Evolutionary conservation across 1,139 yeast genomes (phyloP).

Genomic region (Debaryomyces udenii): DNA sequence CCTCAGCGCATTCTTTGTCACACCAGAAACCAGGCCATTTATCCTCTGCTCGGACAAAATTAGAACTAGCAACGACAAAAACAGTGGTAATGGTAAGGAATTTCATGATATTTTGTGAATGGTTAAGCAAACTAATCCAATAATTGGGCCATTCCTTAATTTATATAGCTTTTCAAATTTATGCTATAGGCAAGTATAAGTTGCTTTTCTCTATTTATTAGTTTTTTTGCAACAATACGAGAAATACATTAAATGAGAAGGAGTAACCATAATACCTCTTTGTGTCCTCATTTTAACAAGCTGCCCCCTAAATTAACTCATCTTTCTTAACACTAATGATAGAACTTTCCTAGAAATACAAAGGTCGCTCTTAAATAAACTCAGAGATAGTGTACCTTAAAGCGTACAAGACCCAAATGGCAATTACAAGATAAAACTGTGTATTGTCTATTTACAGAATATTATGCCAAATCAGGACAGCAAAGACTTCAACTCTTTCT

Average conservation of each 20-base stretch:
- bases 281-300: too few relatives aligned
- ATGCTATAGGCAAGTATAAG: neutral
- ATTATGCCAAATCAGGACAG: constrained; percentile 5
- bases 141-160: neutral
- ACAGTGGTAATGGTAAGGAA: neutral
- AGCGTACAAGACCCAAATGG: too few relatives aligned
- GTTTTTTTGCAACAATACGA: neutral
- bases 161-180: neutral
- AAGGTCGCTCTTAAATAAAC: too few relatives aligned
- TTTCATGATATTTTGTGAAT: neutral
- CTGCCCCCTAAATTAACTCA: too few relatives aligned
- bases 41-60: neutral
- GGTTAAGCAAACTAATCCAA: neutral
- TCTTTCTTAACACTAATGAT: too few relatives aligned
- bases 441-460: constrained; percentile 7
- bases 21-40: constrained; percentile 3
- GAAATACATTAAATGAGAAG: too few relatives aligned
- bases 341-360: too few relatives aligned
- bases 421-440: too few relatives aligned
- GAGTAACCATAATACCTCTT: too few relatives aligned
- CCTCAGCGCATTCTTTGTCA: constrained; percentile 1
- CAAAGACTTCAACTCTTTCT: constrained; percentile 28
- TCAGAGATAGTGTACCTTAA: too few relatives aligned
- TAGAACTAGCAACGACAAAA: neutral
- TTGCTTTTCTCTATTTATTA: neutral